phyloP scores from a whole-genome alignment of 208 protist species.

The Herpetomonas samuelpessoai region DNA sequence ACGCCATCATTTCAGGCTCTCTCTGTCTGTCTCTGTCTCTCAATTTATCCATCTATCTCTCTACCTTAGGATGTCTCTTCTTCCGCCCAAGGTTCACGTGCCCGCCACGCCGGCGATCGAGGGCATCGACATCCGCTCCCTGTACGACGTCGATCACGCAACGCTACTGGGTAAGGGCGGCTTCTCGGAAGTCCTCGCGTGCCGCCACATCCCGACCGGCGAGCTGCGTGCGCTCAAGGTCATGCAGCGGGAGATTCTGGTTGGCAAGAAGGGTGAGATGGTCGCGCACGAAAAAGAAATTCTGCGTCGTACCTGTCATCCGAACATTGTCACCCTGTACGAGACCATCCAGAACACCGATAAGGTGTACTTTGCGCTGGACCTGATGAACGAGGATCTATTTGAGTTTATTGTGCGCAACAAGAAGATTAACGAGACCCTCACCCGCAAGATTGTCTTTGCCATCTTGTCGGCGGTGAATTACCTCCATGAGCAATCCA shows the following conservation, averaged over 20 bases:
- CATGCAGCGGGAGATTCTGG: slow-evolving; percentile 53
- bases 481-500: slow-evolving; percentile 80
- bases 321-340: slow-evolving; percentile 80
- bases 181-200: slow-evolving; percentile 77
- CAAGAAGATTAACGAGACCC: slow-evolving; percentile 57
- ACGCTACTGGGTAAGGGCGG: slow-evolving; percentile 70
- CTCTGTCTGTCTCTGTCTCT: too few species aligned
- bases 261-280: slow-evolving; percentile 79
- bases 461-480: slow-evolving; percentile 57
- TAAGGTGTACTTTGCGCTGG: slow-evolving; percentile 79
- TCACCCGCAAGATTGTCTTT: slow-evolving; percentile 68
- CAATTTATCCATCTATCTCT: too few species aligned
- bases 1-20: too few species aligned
- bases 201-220: slow-evolving; percentile 51
- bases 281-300: slow-evolving; percentile 88
- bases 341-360: slow-evolving; percentile 63
- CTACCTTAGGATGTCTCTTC: not conserved
- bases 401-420: slow-evolving; percentile 86
- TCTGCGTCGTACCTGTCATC: slow-evolving; percentile 70
- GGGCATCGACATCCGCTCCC: slow-evolving; percentile 43
- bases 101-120: slow-evolving; percentile 72
- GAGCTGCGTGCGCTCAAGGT: slow-evolving; percentile 78
- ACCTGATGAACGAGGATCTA: slow-evolving; percentile 82
- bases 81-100: slow-evolving; percentile 45
- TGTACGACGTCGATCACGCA: slow-evolving; percentile 66